Evolutionary conservation across 2,329 filamentous ascomycete genomes (phyloP), one percentile per base, ranked within the genome.

Genomic region (Gremmenia infestans): DNA sequence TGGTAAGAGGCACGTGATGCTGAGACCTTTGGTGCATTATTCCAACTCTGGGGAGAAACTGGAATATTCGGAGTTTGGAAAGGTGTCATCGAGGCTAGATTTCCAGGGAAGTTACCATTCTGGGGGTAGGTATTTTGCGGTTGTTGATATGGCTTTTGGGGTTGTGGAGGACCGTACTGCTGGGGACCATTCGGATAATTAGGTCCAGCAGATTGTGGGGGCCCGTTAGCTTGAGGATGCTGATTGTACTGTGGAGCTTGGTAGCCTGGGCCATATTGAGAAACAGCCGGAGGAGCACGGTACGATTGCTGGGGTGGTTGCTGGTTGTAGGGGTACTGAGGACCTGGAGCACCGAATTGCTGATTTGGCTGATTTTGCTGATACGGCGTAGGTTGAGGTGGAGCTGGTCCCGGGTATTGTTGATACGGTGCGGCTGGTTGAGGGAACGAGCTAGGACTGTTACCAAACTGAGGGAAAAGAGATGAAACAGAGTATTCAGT

Each of bases 221-320:
- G 58, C 14, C 51, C 58, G 55, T 54, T 28, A 49, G 25, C 37
- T 36, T 50, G 37, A 23, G 49, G 35, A 58, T 56, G 61, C 52
- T 61, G 53, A 52, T 48, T 53, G 39, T 53, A 56, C 14, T n/a
- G 28, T 50, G 52, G 53, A 11, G 17, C 23, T 40, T 56, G 60
- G 14, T 63, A 54, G n/a, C 57, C 60, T 57, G 64, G 61, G 37
- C 60, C 60, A 46, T 66, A 67, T 52, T 64, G 62, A 37, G 47
- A 7, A 43, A 32, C 14, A 17, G 42, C 35, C 23, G 60, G 59
- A 48, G 39, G 40, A 45, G 23, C 52, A 45, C 65, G 63, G 23
- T 59, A 47, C 36, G 64, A 61, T 50, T 58, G 64, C 5, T 47
- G 39, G 5, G 55, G 50, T 52, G 32, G 43, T 46, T 63, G 63